These are phyloP conservation scores for Trichophaea hybrida DNA, from an alignment of 2,329 filamentous ascomycete genomes.

Conservation along the genomic window DNA sequence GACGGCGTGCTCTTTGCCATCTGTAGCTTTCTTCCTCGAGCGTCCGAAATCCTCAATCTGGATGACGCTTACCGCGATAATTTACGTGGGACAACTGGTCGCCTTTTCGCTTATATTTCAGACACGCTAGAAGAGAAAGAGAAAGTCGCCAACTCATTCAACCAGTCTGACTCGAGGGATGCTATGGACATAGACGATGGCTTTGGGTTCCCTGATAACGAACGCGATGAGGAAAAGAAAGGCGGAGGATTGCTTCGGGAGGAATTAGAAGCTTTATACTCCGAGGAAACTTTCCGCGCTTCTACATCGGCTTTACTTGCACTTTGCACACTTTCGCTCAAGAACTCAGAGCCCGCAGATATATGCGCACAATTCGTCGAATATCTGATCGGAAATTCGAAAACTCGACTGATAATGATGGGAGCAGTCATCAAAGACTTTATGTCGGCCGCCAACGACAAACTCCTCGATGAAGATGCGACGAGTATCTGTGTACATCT, in stretches of 20 bases:
- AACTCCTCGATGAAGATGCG: constrained; percentile 14
- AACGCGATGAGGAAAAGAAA: constrained; percentile 15
- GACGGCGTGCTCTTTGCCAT: constrained; percentile 32
- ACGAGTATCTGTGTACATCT: constrained; percentile 27
- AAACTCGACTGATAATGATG: constrained; percentile 22
- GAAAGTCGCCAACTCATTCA: constrained; percentile 5
- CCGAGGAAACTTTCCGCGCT: constrained; percentile 20
- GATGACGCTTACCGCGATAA: constrained; percentile 4
- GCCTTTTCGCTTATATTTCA: constrained; percentile 12
- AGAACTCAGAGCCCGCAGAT: constrained; percentile 3
- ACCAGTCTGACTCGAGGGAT: constrained; percentile 26
- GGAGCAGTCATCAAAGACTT: constrained; percentile 24
- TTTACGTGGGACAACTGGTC: constrained; percentile 15
- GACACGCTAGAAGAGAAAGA: constrained; percentile 13
- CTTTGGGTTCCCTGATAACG: constrained; percentile 22
- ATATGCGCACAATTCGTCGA: constrained; percentile 20
- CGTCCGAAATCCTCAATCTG: constrained; percentile 11
- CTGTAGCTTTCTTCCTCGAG: constrained; percentile 15
- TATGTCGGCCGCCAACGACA: constrained; percentile 11
- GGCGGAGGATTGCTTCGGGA: constrained; percentile 21
- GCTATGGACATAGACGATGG: constrained; percentile 35
- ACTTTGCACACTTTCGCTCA: constrained; percentile 17
- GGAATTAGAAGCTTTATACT: constrained; percentile 22
- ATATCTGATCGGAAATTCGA: constrained; percentile 22
- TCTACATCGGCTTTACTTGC: constrained; percentile 21